Evolutionary conservation across 140 eudicot species (phyloP).

Genomic region (Bidens hawaiensis): DNA sequence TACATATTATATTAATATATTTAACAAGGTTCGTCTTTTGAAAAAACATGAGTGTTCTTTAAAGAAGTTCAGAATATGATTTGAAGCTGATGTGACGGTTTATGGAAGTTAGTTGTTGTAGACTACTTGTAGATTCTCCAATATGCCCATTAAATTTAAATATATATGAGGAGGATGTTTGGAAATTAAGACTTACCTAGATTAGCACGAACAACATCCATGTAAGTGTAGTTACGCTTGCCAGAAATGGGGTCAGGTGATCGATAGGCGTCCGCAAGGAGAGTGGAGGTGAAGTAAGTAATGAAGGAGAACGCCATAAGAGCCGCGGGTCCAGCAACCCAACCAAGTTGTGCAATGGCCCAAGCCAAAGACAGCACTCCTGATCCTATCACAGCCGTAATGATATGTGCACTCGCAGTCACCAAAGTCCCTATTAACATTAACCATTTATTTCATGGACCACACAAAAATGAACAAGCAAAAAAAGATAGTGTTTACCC

Average conservation of each 20-base stretch:
- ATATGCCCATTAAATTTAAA: too few relatives aligned
- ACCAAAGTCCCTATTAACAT: background rate
- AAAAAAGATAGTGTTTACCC: slow-evolving; percentile 26
- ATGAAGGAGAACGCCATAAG: background rate
- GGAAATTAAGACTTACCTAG: too few relatives aligned
- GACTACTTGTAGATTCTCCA: too few relatives aligned
- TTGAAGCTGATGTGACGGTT: too few relatives aligned
- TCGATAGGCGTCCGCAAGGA: background rate
- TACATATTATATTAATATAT: too few relatives aligned
- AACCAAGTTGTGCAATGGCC: background rate
- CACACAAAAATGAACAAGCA: background rate
- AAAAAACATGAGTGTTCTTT: too few relatives aligned
- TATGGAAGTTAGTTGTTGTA: too few relatives aligned
- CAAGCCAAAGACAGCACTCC: background rate
- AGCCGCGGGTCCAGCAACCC: background rate
- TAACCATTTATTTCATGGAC: background rate
- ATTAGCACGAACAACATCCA: background rate
- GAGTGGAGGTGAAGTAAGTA: background rate
- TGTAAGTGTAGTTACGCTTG: background rate
- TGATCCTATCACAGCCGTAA: background rate
- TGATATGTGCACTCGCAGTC: background rate
- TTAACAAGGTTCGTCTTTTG: too few relatives aligned
- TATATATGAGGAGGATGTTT: too few relatives aligned
- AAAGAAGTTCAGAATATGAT: too few relatives aligned
- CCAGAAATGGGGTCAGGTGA: background rate